These are phyloP conservation scores for Epithemia pelagica DNA, from an alignment of 108 stramenopile genomes.

Conservation along the genomic window DNA sequence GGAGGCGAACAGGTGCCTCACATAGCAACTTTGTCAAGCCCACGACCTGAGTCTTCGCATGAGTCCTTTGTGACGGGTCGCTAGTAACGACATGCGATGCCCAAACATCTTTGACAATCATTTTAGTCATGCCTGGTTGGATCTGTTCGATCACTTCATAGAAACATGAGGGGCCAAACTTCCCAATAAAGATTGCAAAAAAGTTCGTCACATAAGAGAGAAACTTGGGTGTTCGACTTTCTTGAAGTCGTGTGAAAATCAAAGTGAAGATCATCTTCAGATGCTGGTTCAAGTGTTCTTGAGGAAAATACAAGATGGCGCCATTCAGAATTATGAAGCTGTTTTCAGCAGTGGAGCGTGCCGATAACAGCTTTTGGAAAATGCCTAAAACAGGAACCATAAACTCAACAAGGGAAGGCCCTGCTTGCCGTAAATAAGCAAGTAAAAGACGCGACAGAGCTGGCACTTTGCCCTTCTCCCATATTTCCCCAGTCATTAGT, in stretches of 20 bases:
- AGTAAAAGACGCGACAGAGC: conserved; percentile 82
- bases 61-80: conserved; percentile 36
- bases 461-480: conserved; percentile 95
- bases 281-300: conserved; percentile 37
- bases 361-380: conserved; percentile 88
- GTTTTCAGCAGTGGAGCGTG: conserved; percentile 52
- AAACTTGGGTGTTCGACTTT: conserved; percentile 43
- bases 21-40: conserved; percentile 61
- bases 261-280: conserved; percentile 57
- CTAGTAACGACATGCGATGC: conserved; percentile 44
- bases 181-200: conserved; percentile 69
- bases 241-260: conserved; percentile 62
- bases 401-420: conserved; percentile 45
- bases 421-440: conserved; percentile 82
- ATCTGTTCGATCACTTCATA: conserved; percentile 44
- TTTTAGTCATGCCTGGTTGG: conserved; percentile 54
- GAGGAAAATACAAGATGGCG: conserved; percentile 52
- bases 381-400: conserved; percentile 51
- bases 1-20: conserved; percentile 55
- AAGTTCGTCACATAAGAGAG: conserved; percentile 43
- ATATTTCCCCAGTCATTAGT: conserved; percentile 75
- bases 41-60: conserved; percentile 68
- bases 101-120: conserved; percentile 61
- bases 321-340: conserved; percentile 76
- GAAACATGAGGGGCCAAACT: conserved; percentile 47